Conservation (phyloP, 345 rosid species). For the Pelargonium nanum region DNA sequence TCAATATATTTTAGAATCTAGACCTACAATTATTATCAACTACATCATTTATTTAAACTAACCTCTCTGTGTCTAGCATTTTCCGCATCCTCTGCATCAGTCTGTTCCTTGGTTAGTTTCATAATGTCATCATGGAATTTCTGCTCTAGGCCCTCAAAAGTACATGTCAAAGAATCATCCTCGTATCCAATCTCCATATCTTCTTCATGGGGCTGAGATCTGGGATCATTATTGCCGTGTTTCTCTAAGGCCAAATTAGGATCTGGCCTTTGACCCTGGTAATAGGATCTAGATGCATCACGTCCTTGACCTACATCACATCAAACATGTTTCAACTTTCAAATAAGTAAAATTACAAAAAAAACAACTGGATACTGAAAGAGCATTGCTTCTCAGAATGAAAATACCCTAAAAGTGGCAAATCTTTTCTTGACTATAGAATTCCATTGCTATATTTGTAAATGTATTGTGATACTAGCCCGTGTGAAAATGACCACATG, state of each 20-base stretch:
- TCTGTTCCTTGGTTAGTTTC: constrained; percentile 63
- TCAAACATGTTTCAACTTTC: constrained; percentile 8
- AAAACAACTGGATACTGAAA: neutral
- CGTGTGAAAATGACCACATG: too few species aligned
- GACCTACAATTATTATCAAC: neutral
- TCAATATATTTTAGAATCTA: neutral
- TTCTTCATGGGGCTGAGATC: constrained; percentile 48
- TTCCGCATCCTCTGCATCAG: constrained; percentile 76
- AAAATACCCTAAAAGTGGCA: neutral
- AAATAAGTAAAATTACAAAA: constrained; percentile 8
- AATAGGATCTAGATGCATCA: constrained; percentile 54
- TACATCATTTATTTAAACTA: constrained; percentile 10
- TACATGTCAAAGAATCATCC: constrained; percentile 30
- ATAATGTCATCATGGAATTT: constrained; percentile 58
- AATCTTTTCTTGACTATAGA: too few species aligned
- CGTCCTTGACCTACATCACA: constrained; percentile 54
- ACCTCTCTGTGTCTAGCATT: constrained; percentile 80
- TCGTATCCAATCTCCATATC: constrained; percentile 43
- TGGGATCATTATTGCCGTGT: constrained; percentile 35
- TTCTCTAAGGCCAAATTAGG: constrained; percentile 34
- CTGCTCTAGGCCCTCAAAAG: constrained; percentile 61
- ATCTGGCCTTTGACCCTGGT: constrained; percentile 50
- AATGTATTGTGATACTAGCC: too few species aligned
- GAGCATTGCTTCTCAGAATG: neutral
- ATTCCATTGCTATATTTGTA: too few species aligned